A percentile compares a stretch with the other conserved stretches of the same genome.
Evolutionary conservation across 495 filamentous ascomycete species (phyloP).

Genomic region (Corynascus novoguineensis): DNA sequence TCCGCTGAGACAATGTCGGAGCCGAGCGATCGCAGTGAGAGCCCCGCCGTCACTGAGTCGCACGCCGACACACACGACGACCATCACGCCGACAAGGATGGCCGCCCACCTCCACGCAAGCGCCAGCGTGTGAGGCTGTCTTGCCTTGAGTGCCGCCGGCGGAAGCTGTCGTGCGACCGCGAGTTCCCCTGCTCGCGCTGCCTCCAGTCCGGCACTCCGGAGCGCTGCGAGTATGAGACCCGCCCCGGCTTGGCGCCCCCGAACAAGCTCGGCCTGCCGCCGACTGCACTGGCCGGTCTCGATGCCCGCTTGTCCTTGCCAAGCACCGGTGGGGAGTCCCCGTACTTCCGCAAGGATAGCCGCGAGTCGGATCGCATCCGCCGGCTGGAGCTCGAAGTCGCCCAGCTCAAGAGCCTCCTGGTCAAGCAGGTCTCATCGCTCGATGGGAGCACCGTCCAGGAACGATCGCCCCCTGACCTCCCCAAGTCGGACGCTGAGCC

Average conservation of each 20-base stretch:
- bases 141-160: slow-evolving; percentile 46
- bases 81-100: slow-evolving; percentile 23
- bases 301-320: slow-evolving; percentile 33
- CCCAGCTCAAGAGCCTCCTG: slow-evolving; percentile 41
- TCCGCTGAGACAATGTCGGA: slow-evolving; percentile 25
- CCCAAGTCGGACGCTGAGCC: slow-evolving; percentile 17
- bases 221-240: slow-evolving; percentile 47
- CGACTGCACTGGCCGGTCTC: slow-evolving; percentile 29
- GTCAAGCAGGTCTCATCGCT: slow-evolving; percentile 35
- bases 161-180: slow-evolving; percentile 48
- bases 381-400: slow-evolving; percentile 45
- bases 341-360: slow-evolving; percentile 28
- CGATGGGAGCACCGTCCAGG: slow-evolving; percentile 34
- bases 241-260: slow-evolving; percentile 38
- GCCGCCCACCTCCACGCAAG: slow-evolving; percentile 39
- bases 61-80: slow-evolving; percentile 12
- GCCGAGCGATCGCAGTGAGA: slow-evolving; percentile 23
- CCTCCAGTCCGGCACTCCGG: slow-evolving; percentile 46
- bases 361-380: slow-evolving; percentile 45
- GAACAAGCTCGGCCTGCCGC: slow-evolving; percentile 34
- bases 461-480: slow-evolving; percentile 23
- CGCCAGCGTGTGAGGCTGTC: slow-evolving; percentile 46
- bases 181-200: slow-evolving; percentile 49
- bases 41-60: slow-evolving; percentile 20
- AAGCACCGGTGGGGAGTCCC: slow-evolving; percentile 23